phyloP scores from a whole-genome alignment of 768 basidiomycete genomes.

The Kwoniella shandongensis region DNA sequence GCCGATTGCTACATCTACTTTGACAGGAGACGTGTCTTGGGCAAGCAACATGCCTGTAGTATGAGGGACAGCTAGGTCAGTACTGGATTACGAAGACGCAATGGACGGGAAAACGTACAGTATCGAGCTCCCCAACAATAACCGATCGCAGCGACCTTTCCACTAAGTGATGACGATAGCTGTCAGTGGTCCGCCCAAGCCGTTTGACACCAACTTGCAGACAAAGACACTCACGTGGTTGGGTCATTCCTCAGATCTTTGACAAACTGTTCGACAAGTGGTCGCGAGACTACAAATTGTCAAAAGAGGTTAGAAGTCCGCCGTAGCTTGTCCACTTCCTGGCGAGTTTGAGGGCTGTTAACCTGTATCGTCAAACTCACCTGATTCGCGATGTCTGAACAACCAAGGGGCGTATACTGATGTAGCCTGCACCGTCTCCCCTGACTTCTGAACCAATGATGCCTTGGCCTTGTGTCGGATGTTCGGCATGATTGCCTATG shows the following conservation, averaged over 20 bases:
- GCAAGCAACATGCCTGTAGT: slow-evolving; percentile 29
- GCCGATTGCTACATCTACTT: slow-evolving; percentile 45
- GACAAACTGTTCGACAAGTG: slow-evolving; percentile 50
- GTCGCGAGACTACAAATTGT: slow-evolving; percentile 36
- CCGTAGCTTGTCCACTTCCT: too few relatives aligned
- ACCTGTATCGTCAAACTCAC: too few relatives aligned
- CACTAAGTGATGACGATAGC: slow-evolving; percentile 23
- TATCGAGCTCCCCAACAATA: slow-evolving; percentile 55
- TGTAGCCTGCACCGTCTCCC: slow-evolving; percentile 44
- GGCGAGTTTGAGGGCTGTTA: too few relatives aligned
- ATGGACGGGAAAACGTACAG: slow-evolving; percentile 24
- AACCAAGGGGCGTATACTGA: slow-evolving; percentile 52
- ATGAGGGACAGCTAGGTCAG: too few relatives aligned
- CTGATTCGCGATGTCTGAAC: slow-evolving; percentile 49
- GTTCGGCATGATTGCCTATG: slow-evolving; percentile 50
- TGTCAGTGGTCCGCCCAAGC: too few relatives aligned
- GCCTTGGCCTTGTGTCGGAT: slow-evolving; percentile 43
- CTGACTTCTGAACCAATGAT: slow-evolving; percentile 35
- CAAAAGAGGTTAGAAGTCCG: too few relatives aligned
- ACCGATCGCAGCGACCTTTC: slow-evolving; percentile 52
- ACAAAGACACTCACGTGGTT: slow-evolving; percentile 37
- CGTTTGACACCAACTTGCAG: too few relatives aligned
- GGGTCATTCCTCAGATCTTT: slow-evolving; percentile 47
- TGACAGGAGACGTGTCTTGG: slow-evolving; percentile 32
- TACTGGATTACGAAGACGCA: too few relatives aligned